Percentiles rank a stretch among this genome's conserved stretches.
Conservation (phyloP, 139 green algal genomes). For the Tetraselmis striata region DNA sequence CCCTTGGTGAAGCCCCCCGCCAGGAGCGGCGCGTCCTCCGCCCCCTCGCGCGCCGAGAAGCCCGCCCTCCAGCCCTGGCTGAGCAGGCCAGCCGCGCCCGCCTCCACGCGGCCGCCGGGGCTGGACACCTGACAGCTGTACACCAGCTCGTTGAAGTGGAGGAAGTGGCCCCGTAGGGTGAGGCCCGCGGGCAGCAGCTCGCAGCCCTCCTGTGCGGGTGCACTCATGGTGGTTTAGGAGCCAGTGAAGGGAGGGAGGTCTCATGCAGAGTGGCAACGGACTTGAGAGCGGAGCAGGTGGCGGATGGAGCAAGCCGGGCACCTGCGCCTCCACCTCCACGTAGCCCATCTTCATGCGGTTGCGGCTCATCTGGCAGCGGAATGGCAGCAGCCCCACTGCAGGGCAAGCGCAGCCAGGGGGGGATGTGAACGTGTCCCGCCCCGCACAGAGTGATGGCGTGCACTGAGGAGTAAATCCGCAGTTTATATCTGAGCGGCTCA, state of each 20-base stretch:
- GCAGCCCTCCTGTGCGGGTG: too few relatives aligned
- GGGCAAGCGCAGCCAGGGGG: neutral
- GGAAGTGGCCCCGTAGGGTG: constrained; percentile 60
- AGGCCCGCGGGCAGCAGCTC: constrained; percentile 57
- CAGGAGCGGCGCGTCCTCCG: neutral
- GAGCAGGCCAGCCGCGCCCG: too few relatives aligned
- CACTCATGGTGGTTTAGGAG: too few relatives aligned
- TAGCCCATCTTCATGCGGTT: constrained; percentile 56
- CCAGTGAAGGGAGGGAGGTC: too few relatives aligned
- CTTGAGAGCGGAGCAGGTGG: too few relatives aligned
- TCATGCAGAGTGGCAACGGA: too few relatives aligned
- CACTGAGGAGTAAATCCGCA: too few relatives aligned
- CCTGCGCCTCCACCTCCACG: constrained; percentile 51
- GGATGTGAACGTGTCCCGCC: too few relatives aligned
- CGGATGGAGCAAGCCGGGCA: too few relatives aligned
- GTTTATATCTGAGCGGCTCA: too few relatives aligned
- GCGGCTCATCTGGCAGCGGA: constrained; percentile 56
- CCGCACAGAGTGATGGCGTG: too few relatives aligned
- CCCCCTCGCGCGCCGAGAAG: constrained; percentile 4
- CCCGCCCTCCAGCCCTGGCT: constrained; percentile 17
- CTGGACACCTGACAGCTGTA: constrained; percentile 30
- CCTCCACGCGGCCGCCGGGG: neutral
- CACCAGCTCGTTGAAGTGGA: constrained; percentile 67
- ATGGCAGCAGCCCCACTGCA: constrained; percentile 78
- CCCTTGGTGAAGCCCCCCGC: constrained; percentile 63